phyloP scores from a whole-genome alignment of 2,329 filamentous ascomycete genomes.

The Claviceps sp. region DNA sequence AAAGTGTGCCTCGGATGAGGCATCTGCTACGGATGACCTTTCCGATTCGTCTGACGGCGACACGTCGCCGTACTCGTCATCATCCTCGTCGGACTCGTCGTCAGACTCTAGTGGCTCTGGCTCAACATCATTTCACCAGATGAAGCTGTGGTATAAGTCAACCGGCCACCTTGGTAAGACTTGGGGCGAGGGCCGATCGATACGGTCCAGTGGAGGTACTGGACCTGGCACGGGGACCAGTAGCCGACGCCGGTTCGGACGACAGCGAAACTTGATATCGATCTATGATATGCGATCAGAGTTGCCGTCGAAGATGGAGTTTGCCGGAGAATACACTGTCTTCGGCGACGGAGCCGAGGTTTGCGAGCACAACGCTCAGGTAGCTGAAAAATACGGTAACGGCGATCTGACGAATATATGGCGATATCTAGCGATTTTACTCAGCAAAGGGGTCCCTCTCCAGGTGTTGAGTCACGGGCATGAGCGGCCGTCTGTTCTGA shows the following conservation, averaged over 20 bases:
- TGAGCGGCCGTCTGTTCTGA: conserved; percentile 46
- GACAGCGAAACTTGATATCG: conserved; percentile 56
- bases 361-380: conserved; percentile 69
- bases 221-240: conserved; percentile 36
- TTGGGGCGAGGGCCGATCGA: conserved; percentile 42
- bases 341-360: conserved; percentile 73
- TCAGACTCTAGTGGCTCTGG: conserved; percentile 41
- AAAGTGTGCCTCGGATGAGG: conserved; percentile 33
- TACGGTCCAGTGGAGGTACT: conserved; percentile 44
- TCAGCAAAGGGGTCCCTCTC: conserved; percentile 64
- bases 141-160: conserved; percentile 42
- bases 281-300: conserved; percentile 57
- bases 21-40: conserved; percentile 36
- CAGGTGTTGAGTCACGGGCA: conserved; percentile 44
- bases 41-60: conserved; percentile 37
- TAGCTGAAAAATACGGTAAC: conserved; percentile 59
- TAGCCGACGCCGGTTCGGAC: conserved; percentile 32
- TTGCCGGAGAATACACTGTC: conserved; percentile 70
- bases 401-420: conserved; percentile 69
- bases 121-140: conserved; percentile 47
- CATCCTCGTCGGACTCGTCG: too few relatives aligned
- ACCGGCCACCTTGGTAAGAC: conserved; percentile 38
- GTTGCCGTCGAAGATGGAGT: conserved; percentile 63
- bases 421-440: conserved; percentile 64
- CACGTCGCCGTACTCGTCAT: conserved; percentile 33